Base-by-base conservation (phyloP, 2,329 filamentous ascomycete genomes). In the Mariannaea sp. region DNA sequence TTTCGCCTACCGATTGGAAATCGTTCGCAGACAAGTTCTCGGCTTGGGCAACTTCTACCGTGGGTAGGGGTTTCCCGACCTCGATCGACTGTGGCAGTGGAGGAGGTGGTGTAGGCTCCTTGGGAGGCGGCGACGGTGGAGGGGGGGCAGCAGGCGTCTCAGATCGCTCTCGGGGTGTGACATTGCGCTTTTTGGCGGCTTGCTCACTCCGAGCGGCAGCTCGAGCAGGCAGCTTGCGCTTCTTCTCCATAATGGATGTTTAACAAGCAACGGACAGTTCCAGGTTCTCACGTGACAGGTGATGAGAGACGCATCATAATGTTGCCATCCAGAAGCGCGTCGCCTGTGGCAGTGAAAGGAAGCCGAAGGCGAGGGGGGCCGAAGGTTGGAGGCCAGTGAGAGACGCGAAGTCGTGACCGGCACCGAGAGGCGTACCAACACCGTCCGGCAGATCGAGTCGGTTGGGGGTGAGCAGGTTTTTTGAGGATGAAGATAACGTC, bases 1-100 rank as follows among this genome's bases (percentile, higher is more conserved):
- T 91, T 68, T 91, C 87, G 51, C 85, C 81, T 33, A 92, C 79
- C 19, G 84, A 83, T 72, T 92, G 89, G 66, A 86, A 93, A 12
- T 91, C 87, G 59, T 80, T 81, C 4, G 73, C 67, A 0, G 86
- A 74, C 6, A 92, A 75, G 56, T 86, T 79, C 7, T 82, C 79
- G 1, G 84, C 73, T 68, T 94, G 89, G 13, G 85, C 77, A 42
- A 83, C 79, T 60, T 86, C 80, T 12, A 92, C 80, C 0, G 86
- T 89, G 2, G 89, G 89, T 26, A 93, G 74, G 13, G 88, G 85
- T 65, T 87, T 84, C 42, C 85, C 85, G 2, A 86, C 73, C 61
- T 80, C 75, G 29, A 92, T 73, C 39, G 82, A 83, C 57, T 78
- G 83, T 20, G 88, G 88, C 49, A 92, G 66, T 49, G 73, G 73